These are phyloP conservation scores for Candida tunisiensis DNA, from an alignment of 1,139 yeast species.

Conservation along the genomic window DNA sequence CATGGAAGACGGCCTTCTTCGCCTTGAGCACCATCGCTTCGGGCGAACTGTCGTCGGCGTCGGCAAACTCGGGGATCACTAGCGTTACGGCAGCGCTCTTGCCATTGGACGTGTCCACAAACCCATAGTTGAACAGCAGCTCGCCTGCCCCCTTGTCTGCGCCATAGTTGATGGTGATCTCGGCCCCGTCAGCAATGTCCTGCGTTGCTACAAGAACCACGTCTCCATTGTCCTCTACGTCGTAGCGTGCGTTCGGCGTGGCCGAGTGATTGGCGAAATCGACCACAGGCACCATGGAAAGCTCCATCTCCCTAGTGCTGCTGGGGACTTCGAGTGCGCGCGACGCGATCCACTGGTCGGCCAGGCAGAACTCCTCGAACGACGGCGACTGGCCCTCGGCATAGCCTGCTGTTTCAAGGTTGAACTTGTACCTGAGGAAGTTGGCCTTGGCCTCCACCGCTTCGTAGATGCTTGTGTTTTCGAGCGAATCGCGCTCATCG, in stretches of 20 bases:
- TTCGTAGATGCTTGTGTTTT: constrained; percentile 13
- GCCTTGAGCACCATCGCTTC: constrained; percentile 9
- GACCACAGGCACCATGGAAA: constrained; percentile 19
- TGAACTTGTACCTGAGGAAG: constrained; percentile 11
- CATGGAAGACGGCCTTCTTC: constrained; percentile 7
- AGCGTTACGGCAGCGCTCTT: too few species aligned
- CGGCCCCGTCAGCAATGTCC: constrained; percentile 7
- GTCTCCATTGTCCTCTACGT: constrained; percentile 11
- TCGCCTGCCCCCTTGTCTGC: constrained; percentile 19
- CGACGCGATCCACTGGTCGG: constrained; percentile 19
- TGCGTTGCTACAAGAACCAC: constrained; percentile 9
- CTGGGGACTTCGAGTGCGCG: constrained; percentile 12
- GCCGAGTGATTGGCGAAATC: constrained; percentile 21
- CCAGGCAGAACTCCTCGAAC: constrained; percentile 12
- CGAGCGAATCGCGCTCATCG: constrained; percentile 11
- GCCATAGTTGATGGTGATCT: constrained; percentile 22
- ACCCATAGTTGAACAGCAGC: constrained; percentile 24
- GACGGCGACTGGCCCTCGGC: constrained; percentile 2
- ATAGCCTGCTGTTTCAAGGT: too few species aligned
- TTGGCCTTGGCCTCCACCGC: constrained; percentile 13
- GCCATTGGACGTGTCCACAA: too few species aligned
- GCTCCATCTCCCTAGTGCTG: constrained; percentile 4
- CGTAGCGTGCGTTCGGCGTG: constrained; percentile 17
- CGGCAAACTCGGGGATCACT: constrained; percentile 4
- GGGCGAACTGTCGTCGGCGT: constrained; percentile 1